Base-by-base conservation (phyloP, 768 basidiomycete species). In the Postia placenta region DNA sequence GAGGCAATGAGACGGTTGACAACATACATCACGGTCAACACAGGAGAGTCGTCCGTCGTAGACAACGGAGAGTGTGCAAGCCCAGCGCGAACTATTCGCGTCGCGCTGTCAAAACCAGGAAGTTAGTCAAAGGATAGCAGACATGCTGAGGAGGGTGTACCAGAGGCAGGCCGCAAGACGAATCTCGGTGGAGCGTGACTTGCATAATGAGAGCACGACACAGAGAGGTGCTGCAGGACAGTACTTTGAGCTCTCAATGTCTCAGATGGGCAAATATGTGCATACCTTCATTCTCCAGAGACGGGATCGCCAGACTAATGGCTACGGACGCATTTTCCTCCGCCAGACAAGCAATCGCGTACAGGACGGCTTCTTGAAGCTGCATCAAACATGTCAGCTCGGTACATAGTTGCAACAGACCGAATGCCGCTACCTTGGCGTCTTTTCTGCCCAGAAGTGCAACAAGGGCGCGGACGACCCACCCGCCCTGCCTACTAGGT, bases 91-190 rank as follows among this genome's bases (percentile, higher is more conserved):
- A 85, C 67, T 47, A 83, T 75, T 54, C 78, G 74, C 0, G 83
- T 80, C 5, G 79, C 76, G 41, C 85, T 87, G 52, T 12, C 15
- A 23, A 19, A 9, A 27, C 15, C 11, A 43, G n/a, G n/a, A n/a
- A n/a, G n/a, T n/a, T n/a, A n/a, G n/a, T n/a, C n/a, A n/a, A n/a
- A n/a, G n/a, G n/a, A n/a, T n/a, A n/a, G n/a, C n/a, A n/a, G n/a
- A n/a, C n/a, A 44, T 17, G 26, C 26, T 0, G 30, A 36, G 7
- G 41, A 17, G 12, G 5, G 52, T 69, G 42, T 59, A 85, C 86
- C 86, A 88, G 14, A 86, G 59, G 56, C 81, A 80, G 0, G 86
- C 85, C 1, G 85, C 80, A 1, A 90, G 64, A 52, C 88, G 85
- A 9, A 85, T 74, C 17, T 85, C 81, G 1, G 72, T 62, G 2